Evolutionary conservation across 192 early-diverging fungal genomes (phyloP).

Genomic region (Spizellomyces punctatus): DNA sequence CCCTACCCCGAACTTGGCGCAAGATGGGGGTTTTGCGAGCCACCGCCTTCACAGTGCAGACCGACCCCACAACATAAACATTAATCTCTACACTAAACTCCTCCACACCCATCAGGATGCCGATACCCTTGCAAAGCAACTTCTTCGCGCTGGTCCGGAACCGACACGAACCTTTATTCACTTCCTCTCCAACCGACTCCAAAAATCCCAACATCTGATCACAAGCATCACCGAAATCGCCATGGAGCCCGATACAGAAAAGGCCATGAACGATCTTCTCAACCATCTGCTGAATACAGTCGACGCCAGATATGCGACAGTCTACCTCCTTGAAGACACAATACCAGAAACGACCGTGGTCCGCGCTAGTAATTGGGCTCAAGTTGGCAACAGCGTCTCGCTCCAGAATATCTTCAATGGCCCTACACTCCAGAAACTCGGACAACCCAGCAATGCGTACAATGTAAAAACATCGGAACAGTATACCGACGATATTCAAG

Average conservation of each 20-base stretch:
- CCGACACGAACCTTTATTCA: conserved; percentile 27
- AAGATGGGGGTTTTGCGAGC: conserved; percentile 6
- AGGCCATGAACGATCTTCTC: conserved; percentile 27
- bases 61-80: conserved; percentile 26
- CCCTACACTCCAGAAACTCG: neutral
- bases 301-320: conserved; percentile 31
- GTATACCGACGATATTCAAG: conserved; percentile 39
- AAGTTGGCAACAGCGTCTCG: neutral
- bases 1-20: neutral
- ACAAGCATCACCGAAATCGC: conserved; percentile 28
- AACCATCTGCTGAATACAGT: conserved; percentile 21
- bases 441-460: conserved; percentile 22
- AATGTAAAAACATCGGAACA: conserved; percentile 50
- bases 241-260: conserved; percentile 23
- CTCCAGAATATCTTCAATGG: neutral
- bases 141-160: conserved; percentile 18
- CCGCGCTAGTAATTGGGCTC: conserved; percentile 36
- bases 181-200: conserved; percentile 38
- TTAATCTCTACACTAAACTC: conserved; percentile 52
- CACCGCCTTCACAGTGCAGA: neutral
- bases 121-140: conserved; percentile 36
- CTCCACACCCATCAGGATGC: conserved; percentile 35
- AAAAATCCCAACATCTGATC: conserved; percentile 44
- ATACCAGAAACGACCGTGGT: conserved; percentile 25
- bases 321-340: conserved; percentile 39